Conservation (phyloP, 345 rosid species). For the Corchorus capsularis region DNA sequence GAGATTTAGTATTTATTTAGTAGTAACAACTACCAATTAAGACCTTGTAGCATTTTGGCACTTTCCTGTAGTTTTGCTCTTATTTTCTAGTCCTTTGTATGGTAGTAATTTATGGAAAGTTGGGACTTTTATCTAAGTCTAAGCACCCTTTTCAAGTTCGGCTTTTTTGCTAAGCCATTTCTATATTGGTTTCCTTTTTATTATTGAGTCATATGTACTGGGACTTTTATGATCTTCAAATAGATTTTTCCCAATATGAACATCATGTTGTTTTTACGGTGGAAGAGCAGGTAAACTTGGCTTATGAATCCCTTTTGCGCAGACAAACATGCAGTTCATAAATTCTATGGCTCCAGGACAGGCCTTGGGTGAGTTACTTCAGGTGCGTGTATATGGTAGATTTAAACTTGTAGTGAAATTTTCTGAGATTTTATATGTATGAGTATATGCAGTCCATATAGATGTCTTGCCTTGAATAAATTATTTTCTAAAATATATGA, state of each 20-base stretch:
- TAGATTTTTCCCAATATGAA: conserved; percentile 68
- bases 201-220: conserved; percentile 1
- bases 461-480: conserved; percentile 1
- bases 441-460: background rate
- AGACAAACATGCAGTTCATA: background rate
- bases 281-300: conserved; percentile 71
- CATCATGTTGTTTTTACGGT: conserved; percentile 88
- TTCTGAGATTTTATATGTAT: background rate
- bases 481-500: background rate
- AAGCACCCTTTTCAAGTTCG: too few species aligned
- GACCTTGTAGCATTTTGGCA: too few species aligned
- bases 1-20: too few species aligned
- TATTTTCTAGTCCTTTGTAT: too few species aligned
- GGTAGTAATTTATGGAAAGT: too few species aligned
- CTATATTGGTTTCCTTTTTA: background rate
- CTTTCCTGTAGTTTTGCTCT: too few species aligned
- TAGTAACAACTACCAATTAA: too few species aligned
- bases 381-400: conserved; percentile 48
- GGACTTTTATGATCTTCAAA: conserved; percentile 62
- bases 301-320: background rate
- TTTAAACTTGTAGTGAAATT: conserved; percentile 4
- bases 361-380: conserved; percentile 73
- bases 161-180: too few species aligned
- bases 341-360: conserved; percentile 86
- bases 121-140: too few species aligned